A percentile compares a stretch with the other conserved stretches of the same genome.
Conservation (phyloP, 108 stramenopile genomes). For the Stephanodiscus minutulus region DNA sequence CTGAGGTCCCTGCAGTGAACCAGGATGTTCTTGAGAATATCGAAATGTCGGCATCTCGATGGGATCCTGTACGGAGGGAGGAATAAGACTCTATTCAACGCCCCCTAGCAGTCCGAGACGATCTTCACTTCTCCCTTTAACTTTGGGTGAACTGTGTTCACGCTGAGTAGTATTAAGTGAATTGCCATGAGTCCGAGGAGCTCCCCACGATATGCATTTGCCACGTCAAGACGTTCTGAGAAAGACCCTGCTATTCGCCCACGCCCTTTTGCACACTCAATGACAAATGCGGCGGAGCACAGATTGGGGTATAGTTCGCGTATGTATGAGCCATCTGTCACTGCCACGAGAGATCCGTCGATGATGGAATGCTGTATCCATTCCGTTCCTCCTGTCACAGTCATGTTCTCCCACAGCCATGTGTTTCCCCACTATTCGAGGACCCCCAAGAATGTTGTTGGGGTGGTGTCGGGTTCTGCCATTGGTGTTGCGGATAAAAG, state of each 20-base stretch:
- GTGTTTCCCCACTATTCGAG: background rate
- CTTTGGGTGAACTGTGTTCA: background rate
- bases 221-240: background rate
- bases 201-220: conserved; percentile 16
- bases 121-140: conserved; percentile 7
- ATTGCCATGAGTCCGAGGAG: conserved; percentile 12
- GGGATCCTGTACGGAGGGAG: conserved; percentile 15
- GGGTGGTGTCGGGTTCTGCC: no score
- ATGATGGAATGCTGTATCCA: conserved; percentile 9
- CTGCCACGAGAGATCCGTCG: background rate
- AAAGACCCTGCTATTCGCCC: conserved; percentile 6
- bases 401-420: conserved; percentile 8
- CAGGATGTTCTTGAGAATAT: conserved; percentile 24
- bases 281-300: conserved; percentile 11
- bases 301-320: background rate
- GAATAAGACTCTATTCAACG: background rate
- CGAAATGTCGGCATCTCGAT: conserved; percentile 10
- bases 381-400: background rate
- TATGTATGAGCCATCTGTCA: conserved; percentile 27
- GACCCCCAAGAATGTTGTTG: no score
- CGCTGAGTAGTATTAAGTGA: conserved; percentile 5
- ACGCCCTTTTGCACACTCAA: conserved; percentile 3
- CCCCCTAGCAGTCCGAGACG: conserved; percentile 28
- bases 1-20: conserved; percentile 16
- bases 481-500: no score